A percentile compares a stretch with the other conserved stretches of the same genome.
Conservation (phyloP, 208 protist genomes). For the Acanthamoeba lenticulata region DNA sequence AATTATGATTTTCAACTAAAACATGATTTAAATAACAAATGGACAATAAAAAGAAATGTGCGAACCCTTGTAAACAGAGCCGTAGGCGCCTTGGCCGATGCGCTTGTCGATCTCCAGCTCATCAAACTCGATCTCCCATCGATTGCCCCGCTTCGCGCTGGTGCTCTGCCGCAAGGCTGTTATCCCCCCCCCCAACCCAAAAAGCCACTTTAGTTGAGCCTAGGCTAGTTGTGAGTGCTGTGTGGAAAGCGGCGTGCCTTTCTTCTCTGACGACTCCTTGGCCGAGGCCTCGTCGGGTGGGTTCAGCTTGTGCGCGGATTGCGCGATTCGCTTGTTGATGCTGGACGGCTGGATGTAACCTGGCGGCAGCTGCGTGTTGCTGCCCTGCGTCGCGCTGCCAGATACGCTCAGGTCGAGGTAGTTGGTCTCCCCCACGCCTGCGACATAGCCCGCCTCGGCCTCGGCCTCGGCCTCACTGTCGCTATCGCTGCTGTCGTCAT, state of each 20-base stretch:
- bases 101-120: constrained; percentile 23
- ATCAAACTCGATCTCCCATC: constrained; percentile 1
- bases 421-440: neutral
- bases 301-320: neutral
- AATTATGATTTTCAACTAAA: too few species aligned
- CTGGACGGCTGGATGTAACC: neutral
- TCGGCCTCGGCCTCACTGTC: too few species aligned
- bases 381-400: neutral
- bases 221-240: too few species aligned
- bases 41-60: neutral
- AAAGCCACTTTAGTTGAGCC: too few species aligned
- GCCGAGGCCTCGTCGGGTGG: too few species aligned
- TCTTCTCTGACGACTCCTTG: too few species aligned
- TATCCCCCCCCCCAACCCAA: neutral
- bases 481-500: too few species aligned
- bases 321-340: too few species aligned
- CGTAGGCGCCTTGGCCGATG: neutral
- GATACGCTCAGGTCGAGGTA: neutral
- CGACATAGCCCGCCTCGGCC: too few species aligned
- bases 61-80: neutral
- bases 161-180: neutral
- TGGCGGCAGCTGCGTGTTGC: neutral
- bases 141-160: neutral
- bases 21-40: neutral
- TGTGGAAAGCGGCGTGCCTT: too few species aligned